Base-by-base conservation (phyloP, 2,329 filamentous ascomycete species). In the Calonectria henricotiae region DNA sequence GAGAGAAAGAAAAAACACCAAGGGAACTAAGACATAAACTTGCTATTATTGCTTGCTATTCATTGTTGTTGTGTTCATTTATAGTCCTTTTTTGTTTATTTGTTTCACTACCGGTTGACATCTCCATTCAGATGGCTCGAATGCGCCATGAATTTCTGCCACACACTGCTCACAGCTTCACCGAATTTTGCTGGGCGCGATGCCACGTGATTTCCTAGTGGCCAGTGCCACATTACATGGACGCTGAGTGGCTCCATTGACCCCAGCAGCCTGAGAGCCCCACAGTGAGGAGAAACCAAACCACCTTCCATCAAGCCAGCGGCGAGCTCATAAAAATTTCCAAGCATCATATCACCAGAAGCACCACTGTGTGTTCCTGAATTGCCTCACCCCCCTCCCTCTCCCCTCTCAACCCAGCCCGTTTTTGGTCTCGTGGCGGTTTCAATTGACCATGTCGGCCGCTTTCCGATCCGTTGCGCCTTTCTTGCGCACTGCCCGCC, bases 401-500 rank as follows among this genome's bases (percentile, higher is more conserved):
- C 55, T 51, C 66, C 51, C 67, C 67, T 67, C 70, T 71, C 73
- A 54, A 35, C 71, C 74, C 68, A 51, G 60, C 77, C 68, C 76
- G 70, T 71, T 78, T 72, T 75, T 76, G 65, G 62, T 75, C 77
- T 73, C 69, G 74, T 76, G 66, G 74, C 54, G 68, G 75, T 74
- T 77, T 73, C 74, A 65, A 66, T 73, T 73, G 65, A 93, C 83
- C 81, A 97, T 97, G 93, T 92, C 94, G 84, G 89, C 89, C 81
- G 91, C 96, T 81, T 89, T 94, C 83, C 91, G 94, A 87, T 90
- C 92, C 73, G 81, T 94, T 79, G 90, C 90, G 85, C 92, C 94
- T 79, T 91, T 98, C 80, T 84, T 96, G 85, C 93, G 94, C 87
- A 93, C 94, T 76, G 92, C 93, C 83, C 92, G 94, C 81, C 87